Evolutionary conservation across 2,329 filamentous ascomycete species (phyloP).

Genomic region (Stemphylium vesicarium): DNA sequence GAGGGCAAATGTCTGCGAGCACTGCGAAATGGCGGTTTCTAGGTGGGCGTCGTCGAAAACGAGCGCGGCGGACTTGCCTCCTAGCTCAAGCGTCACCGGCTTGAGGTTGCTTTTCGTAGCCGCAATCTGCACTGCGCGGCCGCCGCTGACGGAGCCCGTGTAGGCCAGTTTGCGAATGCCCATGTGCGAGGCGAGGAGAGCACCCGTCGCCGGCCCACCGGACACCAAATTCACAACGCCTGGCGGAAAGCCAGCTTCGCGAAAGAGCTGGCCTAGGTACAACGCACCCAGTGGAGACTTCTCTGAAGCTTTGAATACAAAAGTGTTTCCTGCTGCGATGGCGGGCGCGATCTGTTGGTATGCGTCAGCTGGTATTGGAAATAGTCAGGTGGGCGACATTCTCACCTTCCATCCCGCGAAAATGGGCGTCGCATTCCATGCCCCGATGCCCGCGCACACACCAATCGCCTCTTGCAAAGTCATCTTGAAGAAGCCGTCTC

Average conservation of each 20-base stretch:
- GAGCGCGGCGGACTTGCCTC: too few relatives aligned
- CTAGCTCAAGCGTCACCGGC: too few relatives aligned
- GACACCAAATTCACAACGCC: slow-evolving; percentile 50
- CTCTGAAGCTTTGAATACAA: slow-evolving; percentile 39
- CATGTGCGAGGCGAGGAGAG: neutral
- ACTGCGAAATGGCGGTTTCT: slow-evolving; percentile 33
- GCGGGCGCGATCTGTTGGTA: slow-evolving; percentile 40
- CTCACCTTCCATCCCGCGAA: slow-evolving; percentile 4
- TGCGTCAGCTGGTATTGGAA: slow-evolving; percentile 18
- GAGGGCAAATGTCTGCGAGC: slow-evolving; percentile 4
- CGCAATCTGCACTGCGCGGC: too few relatives aligned
- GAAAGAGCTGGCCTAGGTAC: slow-evolving; percentile 33
- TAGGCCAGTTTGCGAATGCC: too few relatives aligned
- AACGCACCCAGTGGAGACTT: slow-evolving; percentile 35
- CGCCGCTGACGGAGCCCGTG: too few relatives aligned
- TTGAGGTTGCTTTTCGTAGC: too few relatives aligned
- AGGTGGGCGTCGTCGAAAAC: too few relatives aligned
- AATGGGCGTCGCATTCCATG: slow-evolving; percentile 36
- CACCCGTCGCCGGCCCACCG: slow-evolving; percentile 41
- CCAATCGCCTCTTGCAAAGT: slow-evolving; percentile 29
- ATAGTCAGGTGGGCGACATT: neutral
- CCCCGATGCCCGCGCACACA: slow-evolving; percentile 40
- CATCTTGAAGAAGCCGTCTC: neutral
- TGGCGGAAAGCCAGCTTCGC: slow-evolving; percentile 47
- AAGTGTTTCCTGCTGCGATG: slow-evolving; percentile 42